Evolutionary conservation across 78 protist genomes (phyloP), one percentile per base, ranked within the genome.

Genomic region (Dictyostelium intermedium): DNA sequence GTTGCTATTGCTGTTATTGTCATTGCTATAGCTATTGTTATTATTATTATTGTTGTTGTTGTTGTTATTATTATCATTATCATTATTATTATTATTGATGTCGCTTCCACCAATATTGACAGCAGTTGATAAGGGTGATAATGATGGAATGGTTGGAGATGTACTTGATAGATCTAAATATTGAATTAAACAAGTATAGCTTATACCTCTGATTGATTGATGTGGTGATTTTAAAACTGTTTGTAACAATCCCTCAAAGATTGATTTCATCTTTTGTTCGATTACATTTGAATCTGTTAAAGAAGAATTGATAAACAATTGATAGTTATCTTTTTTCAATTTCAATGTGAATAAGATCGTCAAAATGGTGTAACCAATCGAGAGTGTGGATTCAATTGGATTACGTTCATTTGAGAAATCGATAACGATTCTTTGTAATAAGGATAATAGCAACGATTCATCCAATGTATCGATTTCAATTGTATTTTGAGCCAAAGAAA

Each of bases 201-300:
- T 84, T 18, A 89, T 79, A 69, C 94, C 94, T 50, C 94, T 78
- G n/a, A 89, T 89, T n/a, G 81, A 34, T 34, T 89, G 87, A n/a
- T 80, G 77, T 45, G 87, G 81, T 34, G 94, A 89, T 69, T 70
- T 78, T 23, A 89, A 69, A 2, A 89, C 87, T 1, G 94, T 80
- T 60, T 41, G 69, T 9, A 89, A 10, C 10, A 89, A 34, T 0
- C 73, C 87, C 16, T 89, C 94, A n/a, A 89, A 89, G 20, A 89
- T 89, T 32, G 70, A 84, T 35, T 89, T 89, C 25, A 89, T 63
- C 63, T 89, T 89, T 37, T 69, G 77, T 39, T 89, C 94, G 5
- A 87, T 35, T 10, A 63, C 69, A 73, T 41, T 63, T 2, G 25
- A 76, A 7, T 43, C 69, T 1, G 43, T 41, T 6, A 13, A 9